Percentiles rank a stretch among this genome's conserved stretches.
Conservation (phyloP, 208 protist genomes). For the Leishmania aethiopica region DNA sequence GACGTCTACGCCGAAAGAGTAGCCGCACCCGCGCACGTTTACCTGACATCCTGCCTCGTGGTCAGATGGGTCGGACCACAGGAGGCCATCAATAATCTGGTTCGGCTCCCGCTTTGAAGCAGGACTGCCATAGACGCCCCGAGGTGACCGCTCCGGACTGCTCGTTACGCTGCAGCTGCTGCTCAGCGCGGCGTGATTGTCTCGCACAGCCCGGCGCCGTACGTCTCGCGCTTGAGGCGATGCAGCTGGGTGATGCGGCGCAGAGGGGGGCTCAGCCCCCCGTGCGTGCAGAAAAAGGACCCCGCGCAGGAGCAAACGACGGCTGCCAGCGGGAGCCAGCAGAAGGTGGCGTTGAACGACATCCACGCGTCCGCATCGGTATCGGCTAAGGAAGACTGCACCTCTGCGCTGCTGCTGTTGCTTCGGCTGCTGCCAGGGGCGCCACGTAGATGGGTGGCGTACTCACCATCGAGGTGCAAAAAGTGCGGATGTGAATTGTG, state of each 20-base stretch:
- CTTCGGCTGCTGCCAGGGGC: not conserved
- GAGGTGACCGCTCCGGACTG: conserved; percentile 25
- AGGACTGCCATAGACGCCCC: conserved; percentile 11
- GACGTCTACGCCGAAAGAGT: conserved; percentile 76
- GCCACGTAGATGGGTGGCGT: not conserved
- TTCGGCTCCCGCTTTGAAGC: conserved; percentile 11
- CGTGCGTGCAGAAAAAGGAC: conserved; percentile 86
- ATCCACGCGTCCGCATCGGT: conserved; percentile 54
- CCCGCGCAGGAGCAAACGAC: conserved; percentile 73
- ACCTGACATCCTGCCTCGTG: conserved; percentile 46
- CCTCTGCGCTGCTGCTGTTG: not conserved
- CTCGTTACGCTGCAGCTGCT: conserved; percentile 20
- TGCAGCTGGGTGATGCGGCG: conserved; percentile 49
- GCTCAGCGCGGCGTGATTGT: conserved; percentile 16
- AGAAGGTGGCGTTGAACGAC: conserved; percentile 81
- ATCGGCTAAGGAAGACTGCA: not conserved
- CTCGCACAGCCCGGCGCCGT: conserved; percentile 41
- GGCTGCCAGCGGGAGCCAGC: conserved; percentile 83
- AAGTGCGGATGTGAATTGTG: not conserved
- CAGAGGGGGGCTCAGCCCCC: conserved; percentile 75
- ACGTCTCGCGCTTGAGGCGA: conserved; percentile 63
- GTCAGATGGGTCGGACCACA: conserved; percentile 99
- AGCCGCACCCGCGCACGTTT: conserved; percentile 76
- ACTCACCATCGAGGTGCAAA: not conserved
- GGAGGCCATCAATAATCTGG: conserved; percentile 98